Evolutionary conservation across 768 basidiomycete genomes (phyloP), one percentile per base, ranked within the genome.

Genomic region (Suillus cothurnatus): DNA sequence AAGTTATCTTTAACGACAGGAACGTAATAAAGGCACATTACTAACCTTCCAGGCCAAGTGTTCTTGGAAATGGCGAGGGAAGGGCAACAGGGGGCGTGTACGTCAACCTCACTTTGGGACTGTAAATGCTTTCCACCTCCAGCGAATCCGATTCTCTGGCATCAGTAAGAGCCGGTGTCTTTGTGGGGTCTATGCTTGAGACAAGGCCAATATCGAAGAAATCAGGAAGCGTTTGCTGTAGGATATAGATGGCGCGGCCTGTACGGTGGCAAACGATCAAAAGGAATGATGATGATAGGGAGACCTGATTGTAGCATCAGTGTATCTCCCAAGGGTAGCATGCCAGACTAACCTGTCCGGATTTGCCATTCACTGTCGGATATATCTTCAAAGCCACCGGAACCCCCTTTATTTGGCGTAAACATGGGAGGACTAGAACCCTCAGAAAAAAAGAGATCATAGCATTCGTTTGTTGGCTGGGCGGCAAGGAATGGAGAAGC

Each of bases 291-390:
- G 49, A 62, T 61, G 49, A 63, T 39, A 31, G 23, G 36, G 45
- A 23, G 38, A 49, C 47, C 69, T 61, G 58, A 39, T 62, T 72
- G 70, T 74, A 73, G 74, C 66, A 76, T 78, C 75, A 75, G 76
- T 71, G 61, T 64, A 66, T 72, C 70, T 64, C 68, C 57, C 31
- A 38, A 53, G 19, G 49, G 66, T 62, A 57, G 63, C 49, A 64
- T 31, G 56, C 57, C 41, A 59, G 52, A 69, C 77, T 43, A 64
- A 89, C 92, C 91, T 70, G 90, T 91, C 31, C 90, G 86, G 59
- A 92, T 82, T 71, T 91, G 86, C 91, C 91, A 93, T 69, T 93
- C 92, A 8, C 81, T 79, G 73, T 93, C 92, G 1, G 89, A 84
- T 9, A 92, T 57, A 45, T 71, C 71, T 15, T 61, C 52, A 4